Conservation (phyloP, 805 yeast genomes). For the Ogataea pini region DNA sequence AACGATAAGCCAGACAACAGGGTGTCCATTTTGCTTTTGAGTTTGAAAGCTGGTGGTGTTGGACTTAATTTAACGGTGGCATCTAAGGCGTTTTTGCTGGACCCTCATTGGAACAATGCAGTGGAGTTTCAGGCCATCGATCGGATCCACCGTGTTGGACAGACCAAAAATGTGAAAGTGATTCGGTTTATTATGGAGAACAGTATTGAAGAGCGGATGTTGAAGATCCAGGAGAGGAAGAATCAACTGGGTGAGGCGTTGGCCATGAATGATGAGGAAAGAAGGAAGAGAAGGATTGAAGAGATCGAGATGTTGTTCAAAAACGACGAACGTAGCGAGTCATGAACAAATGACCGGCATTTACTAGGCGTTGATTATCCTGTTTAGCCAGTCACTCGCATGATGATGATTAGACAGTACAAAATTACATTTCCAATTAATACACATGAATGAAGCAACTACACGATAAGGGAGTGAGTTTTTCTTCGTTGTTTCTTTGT, state of each 20-base stretch:
- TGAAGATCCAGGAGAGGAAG: conserved; percentile 83
- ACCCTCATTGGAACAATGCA: conserved; percentile 97
- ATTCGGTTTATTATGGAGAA: conserved; percentile 77
- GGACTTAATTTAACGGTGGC: conserved; percentile 88
- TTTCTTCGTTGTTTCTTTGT: too few species aligned
- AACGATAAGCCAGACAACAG: conserved; percentile 27
- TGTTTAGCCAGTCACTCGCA: not conserved
- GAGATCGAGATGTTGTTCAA: conserved; percentile 71
- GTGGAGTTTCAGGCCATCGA: conserved; percentile 91
- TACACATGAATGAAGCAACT: not conserved
- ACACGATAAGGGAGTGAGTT: too few species aligned
- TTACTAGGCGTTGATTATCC: too few species aligned
- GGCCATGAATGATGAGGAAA: conserved; percentile 73
- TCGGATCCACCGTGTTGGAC: conserved; percentile 90
- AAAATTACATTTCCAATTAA: not conserved
- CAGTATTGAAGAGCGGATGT: conserved; percentile 86
- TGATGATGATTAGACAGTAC: not conserved
- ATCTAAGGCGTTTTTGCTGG: conserved; percentile 84
- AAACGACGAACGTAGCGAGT: not conserved
- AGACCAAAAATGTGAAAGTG: conserved; percentile 67
- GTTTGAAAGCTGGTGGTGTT: conserved; percentile 92
- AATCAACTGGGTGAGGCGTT: conserved; percentile 78
- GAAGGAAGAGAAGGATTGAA: conserved; percentile 67
- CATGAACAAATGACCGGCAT: too few species aligned
- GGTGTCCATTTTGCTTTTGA: conserved; percentile 56